Evolutionary conservation across 139 green algal species (phyloP).

Genomic region (Chlorella sorokiniana): DNA sequence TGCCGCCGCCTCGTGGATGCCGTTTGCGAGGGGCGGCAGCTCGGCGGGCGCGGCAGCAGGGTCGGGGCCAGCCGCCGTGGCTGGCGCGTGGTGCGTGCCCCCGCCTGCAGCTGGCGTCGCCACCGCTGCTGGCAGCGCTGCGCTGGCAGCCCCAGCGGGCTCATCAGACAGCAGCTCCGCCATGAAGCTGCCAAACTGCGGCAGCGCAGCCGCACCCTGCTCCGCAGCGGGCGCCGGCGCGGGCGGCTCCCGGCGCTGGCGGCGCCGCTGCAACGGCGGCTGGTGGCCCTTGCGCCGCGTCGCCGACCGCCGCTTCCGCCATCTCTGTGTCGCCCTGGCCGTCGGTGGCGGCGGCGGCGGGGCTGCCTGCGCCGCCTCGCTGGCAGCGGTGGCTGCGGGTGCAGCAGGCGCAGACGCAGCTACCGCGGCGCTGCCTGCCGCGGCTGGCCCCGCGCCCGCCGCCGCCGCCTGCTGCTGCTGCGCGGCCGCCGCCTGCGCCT

Average conservation of each 20-base stretch:
- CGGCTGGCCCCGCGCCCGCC: neutral
- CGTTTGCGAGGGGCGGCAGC: conserved; percentile 23
- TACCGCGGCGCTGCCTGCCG: no score
- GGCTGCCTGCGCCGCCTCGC: neutral
- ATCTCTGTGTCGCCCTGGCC: conserved; percentile 6
- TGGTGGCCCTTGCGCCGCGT: neutral
- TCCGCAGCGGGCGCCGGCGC: neutral
- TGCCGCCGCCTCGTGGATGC: neutral
- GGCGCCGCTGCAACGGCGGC: conserved; percentile 1
- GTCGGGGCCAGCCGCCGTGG: neutral
- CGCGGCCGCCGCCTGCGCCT: neutral
- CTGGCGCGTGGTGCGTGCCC: neutral
- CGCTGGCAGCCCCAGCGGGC: neutral
- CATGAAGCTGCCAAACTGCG: conserved; percentile 48
- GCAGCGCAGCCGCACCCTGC: neutral
- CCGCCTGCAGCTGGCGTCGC: neutral
- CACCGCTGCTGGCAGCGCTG: neutral
- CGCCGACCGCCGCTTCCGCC: neutral
- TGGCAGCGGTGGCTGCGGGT: neutral
- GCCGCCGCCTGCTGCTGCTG: neutral
- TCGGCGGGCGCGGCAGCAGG: conserved; percentile 42
- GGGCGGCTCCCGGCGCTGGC: neutral
- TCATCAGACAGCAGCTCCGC: conserved; percentile 20
- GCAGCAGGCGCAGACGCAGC: neutral
- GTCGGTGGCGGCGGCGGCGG: neutral